Evolutionary conservation across 179 eudicot species (phyloP).

Genomic region (Spinacia oleracea): DNA sequence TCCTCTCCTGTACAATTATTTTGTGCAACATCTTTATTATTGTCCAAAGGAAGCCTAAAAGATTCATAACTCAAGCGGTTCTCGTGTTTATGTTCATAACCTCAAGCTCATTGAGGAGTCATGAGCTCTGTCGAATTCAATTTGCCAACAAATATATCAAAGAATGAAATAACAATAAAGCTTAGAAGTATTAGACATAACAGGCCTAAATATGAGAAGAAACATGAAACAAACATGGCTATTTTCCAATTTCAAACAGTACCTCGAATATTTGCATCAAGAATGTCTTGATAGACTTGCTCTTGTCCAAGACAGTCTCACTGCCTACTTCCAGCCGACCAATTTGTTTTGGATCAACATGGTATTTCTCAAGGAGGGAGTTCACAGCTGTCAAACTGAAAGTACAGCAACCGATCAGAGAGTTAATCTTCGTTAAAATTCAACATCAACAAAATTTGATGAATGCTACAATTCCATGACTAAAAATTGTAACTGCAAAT

Average conservation of each 20-base stretch:
- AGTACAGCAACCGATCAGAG: constrained; percentile 9
- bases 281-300: constrained; percentile 98
- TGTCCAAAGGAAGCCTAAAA: not conserved
- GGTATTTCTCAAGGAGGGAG: constrained; percentile 87
- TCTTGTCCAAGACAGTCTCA: constrained; percentile 97
- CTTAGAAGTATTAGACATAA: not conserved
- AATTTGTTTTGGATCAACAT: constrained; percentile 71
- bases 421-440: not conserved
- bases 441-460: not conserved
- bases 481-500: not conserved
- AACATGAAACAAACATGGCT: not conserved
- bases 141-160: not conserved
- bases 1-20: not conserved
- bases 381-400: constrained; percentile 88
- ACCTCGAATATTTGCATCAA: constrained; percentile 97
- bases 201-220: not conserved
- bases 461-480: not conserved
- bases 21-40: not conserved
- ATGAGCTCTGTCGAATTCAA: not conserved
- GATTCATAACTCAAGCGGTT: not conserved
- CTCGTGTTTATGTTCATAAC: not conserved
- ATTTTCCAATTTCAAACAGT: constrained; percentile 11
- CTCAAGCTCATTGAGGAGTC: not conserved
- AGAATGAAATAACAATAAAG: not conserved
- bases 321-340: constrained; percentile 99